These are phyloP conservation scores for Umbellularia californica DNA, from an alignment of 164 flowering plant species.

Conservation along the genomic window DNA sequence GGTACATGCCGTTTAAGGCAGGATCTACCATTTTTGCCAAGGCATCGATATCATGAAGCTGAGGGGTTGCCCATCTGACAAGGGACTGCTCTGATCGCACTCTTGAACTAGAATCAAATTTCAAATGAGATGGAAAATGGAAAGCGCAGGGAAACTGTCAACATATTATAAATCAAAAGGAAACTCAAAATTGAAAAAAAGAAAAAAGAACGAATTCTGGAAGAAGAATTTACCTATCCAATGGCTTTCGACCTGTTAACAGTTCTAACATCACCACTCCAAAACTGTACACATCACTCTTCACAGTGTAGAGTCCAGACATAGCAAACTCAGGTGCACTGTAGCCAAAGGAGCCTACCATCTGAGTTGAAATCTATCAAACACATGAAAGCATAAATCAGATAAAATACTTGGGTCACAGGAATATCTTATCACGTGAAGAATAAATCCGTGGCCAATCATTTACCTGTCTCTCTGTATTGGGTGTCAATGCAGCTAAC, in stretches of 20 bases:
- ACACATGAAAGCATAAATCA: neutral
- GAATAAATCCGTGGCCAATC: neutral
- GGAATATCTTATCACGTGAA: neutral
- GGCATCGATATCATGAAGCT: slow-evolving; percentile 94
- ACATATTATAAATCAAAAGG: neutral
- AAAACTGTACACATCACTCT: slow-evolving; percentile 97
- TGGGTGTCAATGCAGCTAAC: slow-evolving; percentile 82
- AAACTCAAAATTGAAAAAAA: neutral
- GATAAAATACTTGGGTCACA: neutral
- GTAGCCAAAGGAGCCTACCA: slow-evolving; percentile 93
- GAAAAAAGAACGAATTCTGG: neutral
- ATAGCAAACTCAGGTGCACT: slow-evolving; percentile 98
- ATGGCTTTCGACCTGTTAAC: slow-evolving; percentile 89
- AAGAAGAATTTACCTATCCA: slow-evolving; percentile 60
- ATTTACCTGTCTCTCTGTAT: slow-evolving; percentile 88
- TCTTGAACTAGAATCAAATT: slow-evolving; percentile 57
- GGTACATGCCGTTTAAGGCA: slow-evolving; percentile 83
- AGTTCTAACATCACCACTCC: slow-evolving; percentile 98
- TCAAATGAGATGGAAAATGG: neutral
- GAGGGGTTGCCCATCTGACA: slow-evolving; percentile 99
- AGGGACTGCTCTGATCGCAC: slow-evolving; percentile 85
- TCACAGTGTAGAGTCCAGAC: slow-evolving; percentile 91
- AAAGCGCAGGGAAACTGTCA: neutral
- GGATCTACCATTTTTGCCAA: slow-evolving; percentile 97
- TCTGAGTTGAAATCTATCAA: slow-evolving; percentile 74